Base-by-base conservation (phyloP, 1,139 yeast genomes). In the Debaryomyces sp. region DNA sequence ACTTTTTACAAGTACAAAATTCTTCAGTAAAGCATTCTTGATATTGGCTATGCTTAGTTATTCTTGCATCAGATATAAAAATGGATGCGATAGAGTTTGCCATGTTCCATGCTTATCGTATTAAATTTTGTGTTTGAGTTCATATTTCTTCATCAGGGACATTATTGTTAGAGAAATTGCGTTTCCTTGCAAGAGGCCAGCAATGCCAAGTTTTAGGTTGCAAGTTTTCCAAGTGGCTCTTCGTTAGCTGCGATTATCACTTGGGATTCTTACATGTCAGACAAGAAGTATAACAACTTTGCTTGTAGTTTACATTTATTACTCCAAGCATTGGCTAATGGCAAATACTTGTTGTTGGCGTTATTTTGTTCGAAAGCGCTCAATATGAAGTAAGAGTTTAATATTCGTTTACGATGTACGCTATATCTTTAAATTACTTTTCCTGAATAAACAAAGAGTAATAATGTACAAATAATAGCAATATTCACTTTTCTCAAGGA, bases 81-180 rank as follows among this genome's bases (percentile, higher is more conserved):
- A n/a, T n/a, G n/a, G n/a, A n/a, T n/a, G n/a, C n/a, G n/a, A n/a
- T n/a, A n/a, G n/a, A n/a, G n/a, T n/a, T n/a, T n/a, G n/a, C n/a
- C n/a, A n/a, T n/a, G n/a, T n/a, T n/a, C n/a, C n/a, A n/a, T n/a
- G n/a, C n/a, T n/a, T n/a, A n/a, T n/a, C n/a, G n/a, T n/a, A 58
- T 70, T 32, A 58, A 73, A 40, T 53, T 78, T 36, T 82, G 83
- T 40, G 48, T 73, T 73, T 44, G 82, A 70, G 36, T 45, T 5
- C 43, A 55, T 32, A 32, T 55, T 13, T 33, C 41, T 13, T 62
- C 69, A 51, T 51, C 72, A 29, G 64, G 73, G 10, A 62, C 66
- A 24, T 50, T 63, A 17, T 57, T 64, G 41, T 62, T 70, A 35
- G 73, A 5, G 64, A 59, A 38, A 52, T 55, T 9, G 53, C 62